Conservation (phyloP, 2,329 filamentous ascomycete species). For the Neopestalotiopsis rosae region DNA sequence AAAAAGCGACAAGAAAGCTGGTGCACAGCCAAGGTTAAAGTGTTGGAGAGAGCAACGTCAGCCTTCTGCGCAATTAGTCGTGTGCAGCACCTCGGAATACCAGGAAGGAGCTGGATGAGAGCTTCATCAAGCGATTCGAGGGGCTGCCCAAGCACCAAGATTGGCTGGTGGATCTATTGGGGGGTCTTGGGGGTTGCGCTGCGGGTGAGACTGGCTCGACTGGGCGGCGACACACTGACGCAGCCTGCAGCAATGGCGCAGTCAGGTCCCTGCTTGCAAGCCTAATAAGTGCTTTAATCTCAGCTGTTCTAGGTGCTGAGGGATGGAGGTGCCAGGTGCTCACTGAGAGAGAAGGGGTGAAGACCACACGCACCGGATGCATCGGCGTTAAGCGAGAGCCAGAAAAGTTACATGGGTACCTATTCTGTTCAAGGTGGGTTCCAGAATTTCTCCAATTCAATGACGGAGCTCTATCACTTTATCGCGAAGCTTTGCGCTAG, state of each 20-base stretch:
- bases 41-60: conserved; percentile 18
- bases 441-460: conserved; percentile 7
- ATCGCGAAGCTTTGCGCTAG: conserved; percentile 3
- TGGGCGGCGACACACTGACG: conserved; percentile 16
- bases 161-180: conserved; percentile 9
- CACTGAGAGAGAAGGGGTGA: neutral
- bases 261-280: neutral
- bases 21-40: conserved; percentile 4
- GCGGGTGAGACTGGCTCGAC: conserved; percentile 9
- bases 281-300: conserved; percentile 9
- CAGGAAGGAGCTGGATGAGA: neutral
- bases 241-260: conserved; percentile 13
- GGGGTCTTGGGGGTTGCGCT: conserved; percentile 15
- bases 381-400: neutral
- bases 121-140: neutral
- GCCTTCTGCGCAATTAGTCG: conserved; percentile 15
- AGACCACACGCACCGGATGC: neutral
- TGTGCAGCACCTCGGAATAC: neutral
- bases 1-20: neutral
- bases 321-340: neutral
- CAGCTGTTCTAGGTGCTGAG: neutral
- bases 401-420: neutral
- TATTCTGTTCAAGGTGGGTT: neutral
- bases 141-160: conserved; percentile 6
- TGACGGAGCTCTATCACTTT: conserved; percentile 11